A percentile compares a stretch with the other conserved stretches of the same genome.
Evolutionary conservation across 2,329 filamentous ascomycete species (phyloP).

Genomic region (Neopestalotiopsis sp.): DNA sequence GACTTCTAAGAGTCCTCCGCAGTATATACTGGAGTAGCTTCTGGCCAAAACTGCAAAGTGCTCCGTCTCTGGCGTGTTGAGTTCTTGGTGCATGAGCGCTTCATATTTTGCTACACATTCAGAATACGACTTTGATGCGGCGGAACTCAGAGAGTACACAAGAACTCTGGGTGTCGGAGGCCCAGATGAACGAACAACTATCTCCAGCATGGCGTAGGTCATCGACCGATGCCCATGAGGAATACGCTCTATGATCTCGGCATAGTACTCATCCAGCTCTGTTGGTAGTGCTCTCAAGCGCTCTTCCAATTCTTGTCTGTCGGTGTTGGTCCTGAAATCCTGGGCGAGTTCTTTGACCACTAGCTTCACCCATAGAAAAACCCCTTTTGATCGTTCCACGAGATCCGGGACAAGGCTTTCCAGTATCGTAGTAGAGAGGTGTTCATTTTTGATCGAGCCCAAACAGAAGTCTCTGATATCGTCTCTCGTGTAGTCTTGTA

Average conservation of each 20-base stretch:
- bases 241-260: constrained; percentile 20
- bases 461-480: constrained; percentile 25
- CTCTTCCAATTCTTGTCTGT: background rate
- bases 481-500: constrained; percentile 24
- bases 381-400: constrained; percentile 20
- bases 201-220: constrained; percentile 21
- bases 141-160: background rate
- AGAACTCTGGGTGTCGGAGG: background rate
- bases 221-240: constrained; percentile 16
- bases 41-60: background rate
- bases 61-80: background rate
- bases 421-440: background rate
- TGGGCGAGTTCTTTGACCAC: constrained; percentile 20
- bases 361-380: constrained; percentile 26
- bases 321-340: background rate
- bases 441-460: constrained; percentile 11
- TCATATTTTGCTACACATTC: background rate
- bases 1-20: background rate
- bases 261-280: constrained; percentile 22
- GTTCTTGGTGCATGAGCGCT: background rate
- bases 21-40: background rate
- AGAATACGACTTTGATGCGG: background rate
- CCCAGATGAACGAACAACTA: background rate
- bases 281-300: background rate
- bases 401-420: constrained; percentile 16